Conservation (phyloP, 2,329 filamentous ascomycete genomes). For the Botrytis medusae region DNA sequence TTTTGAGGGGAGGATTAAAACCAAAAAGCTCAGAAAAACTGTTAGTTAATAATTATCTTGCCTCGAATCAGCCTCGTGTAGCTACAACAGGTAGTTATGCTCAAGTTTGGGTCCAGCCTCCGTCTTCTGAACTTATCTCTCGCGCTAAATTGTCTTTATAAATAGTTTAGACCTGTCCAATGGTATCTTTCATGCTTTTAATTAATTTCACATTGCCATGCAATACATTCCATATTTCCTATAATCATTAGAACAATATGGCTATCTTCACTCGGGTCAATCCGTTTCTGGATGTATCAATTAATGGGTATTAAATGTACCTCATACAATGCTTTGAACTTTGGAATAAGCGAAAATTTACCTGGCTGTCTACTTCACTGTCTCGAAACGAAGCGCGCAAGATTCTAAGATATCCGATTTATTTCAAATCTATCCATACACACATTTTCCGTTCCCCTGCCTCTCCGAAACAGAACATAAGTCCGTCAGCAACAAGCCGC, state of each 20-base stretch:
- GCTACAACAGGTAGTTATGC: neutral
- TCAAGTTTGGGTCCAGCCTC: neutral
- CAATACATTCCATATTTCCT: no score
- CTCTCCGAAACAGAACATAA: neutral
- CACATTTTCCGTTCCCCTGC: neutral
- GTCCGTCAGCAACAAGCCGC: neutral
- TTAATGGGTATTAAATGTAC: no score
- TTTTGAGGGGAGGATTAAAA: no score
- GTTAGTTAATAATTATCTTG: neutral
- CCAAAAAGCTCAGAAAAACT: rapidly evolving
- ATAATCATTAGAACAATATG: neutral
- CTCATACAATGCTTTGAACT: neutral
- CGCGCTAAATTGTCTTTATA: neutral
- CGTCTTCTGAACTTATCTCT: neutral
- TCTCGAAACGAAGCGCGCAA: neutral
- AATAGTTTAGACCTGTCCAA: neutral
- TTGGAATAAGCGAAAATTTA: neutral
- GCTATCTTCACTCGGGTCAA: neutral
- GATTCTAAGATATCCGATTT: no score
- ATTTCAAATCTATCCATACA: rapidly evolving
- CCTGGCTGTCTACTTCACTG: neutral
- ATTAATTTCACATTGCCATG: neutral
- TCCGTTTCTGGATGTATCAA: neutral
- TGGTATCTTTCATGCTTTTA: neutral
- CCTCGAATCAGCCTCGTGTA: neutral